Conservation (phyloP, 306 rosid species). For the Vigna angularis region DNA sequence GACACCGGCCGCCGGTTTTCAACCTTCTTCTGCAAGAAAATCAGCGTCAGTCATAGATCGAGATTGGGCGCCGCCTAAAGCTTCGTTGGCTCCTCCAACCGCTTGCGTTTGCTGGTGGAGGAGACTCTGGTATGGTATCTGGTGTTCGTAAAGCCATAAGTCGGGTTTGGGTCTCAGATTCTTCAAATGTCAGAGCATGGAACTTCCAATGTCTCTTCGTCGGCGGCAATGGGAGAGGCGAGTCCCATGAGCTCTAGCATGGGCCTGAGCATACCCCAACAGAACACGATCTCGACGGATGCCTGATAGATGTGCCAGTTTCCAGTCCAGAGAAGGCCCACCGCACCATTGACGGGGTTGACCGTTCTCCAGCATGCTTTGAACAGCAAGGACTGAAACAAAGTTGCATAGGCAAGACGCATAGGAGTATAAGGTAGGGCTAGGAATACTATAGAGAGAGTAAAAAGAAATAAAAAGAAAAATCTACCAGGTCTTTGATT, state of each 20-base stretch:
- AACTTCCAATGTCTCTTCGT: slow-evolving; percentile 66
- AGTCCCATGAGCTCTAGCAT: slow-evolving; percentile 58
- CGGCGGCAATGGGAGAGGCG: slow-evolving; percentile 40
- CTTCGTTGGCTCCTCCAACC: slow-evolving; percentile 51
- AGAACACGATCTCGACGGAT: slow-evolving; percentile 81
- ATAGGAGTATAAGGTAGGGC: not conserved
- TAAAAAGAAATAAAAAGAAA: not conserved
- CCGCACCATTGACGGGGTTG: slow-evolving; percentile 88
- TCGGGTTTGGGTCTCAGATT: slow-evolving; percentile 57
- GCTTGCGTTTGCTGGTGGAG: slow-evolving; percentile 49
- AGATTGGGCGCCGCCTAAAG: slow-evolving; percentile 57
- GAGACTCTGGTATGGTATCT: slow-evolving; percentile 46
- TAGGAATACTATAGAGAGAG: not conserved
- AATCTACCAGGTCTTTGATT: slow-evolving; percentile 78
- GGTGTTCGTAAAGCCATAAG: slow-evolving; percentile 52
- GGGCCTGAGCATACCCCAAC: slow-evolving; percentile 70
- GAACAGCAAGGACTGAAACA: slow-evolving; percentile 84
- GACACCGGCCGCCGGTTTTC: slow-evolving; percentile 62
- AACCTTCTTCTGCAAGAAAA: slow-evolving; percentile 51
- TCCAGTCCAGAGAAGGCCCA: slow-evolving; percentile 88
- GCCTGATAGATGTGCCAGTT: slow-evolving; percentile 91
- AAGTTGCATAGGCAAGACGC: slow-evolving; percentile 49
- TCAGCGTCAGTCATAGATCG: slow-evolving; percentile 80
- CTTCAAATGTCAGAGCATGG: slow-evolving; percentile 58
- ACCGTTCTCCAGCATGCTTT: slow-evolving; percentile 92